Evolutionary conservation across 83 land plant genomes (phyloP), one percentile per base, ranked within the genome.

Genomic region (Larix sibirica): DNA sequence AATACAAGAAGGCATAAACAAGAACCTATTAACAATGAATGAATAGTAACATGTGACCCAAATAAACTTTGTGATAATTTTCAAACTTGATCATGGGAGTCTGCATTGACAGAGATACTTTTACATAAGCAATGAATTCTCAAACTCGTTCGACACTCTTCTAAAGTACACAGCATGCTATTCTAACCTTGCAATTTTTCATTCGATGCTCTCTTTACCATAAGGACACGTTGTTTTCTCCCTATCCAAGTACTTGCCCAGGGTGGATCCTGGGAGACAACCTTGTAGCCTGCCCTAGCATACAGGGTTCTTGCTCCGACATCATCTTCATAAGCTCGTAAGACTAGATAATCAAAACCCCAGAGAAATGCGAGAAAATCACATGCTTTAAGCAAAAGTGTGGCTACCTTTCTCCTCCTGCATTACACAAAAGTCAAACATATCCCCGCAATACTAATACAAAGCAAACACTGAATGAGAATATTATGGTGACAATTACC

Each of bases 321-420:
- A 82, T 98, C 99, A 83, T 96, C 99, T 85, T 95, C 95, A 82
- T 98, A 92, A 44, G 94, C 99, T n/a, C 95, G 85, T 24, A 98
- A 87, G 26, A 85, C 99, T 59, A 96, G 84, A 62, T 88, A 90
- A 9, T 90, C 80, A 59, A 84, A 92, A 8, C 98, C 96, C 99
- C 99, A 98, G 21, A 82, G 28, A 24, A 75, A n/a, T 20, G 98
- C 89, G 3, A 91, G 64, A 74, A 85, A 63, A 47, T 96, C 99
- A 81, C 97, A 96, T 3, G 93, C 99, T 88, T 94, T 86, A 13
- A 98, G 85, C 75, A 98, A 84, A 38, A 83, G 82, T 6, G 94
- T 98, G 0, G 95, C 99, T 13, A 98, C 90, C 63, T 92, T 98
- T 62, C 81, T 74, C 81, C 99, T 90, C 92, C 99, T 98, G 89